Conservation (phyloP, 139 green algal species). For the Haematococcus lacustris region DNA sequence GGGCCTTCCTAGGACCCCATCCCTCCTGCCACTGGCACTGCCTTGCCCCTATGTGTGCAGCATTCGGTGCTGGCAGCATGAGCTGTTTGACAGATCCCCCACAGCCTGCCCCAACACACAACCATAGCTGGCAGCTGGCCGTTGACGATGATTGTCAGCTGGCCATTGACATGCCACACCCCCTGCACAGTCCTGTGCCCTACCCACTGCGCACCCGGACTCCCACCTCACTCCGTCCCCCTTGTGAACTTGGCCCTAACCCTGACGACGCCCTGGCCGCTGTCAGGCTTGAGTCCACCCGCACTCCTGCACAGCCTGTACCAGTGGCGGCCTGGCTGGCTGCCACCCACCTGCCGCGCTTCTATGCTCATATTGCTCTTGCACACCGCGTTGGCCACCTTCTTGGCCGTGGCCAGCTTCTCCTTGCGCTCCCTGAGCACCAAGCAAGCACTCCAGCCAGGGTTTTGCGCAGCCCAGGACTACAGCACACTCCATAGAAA, state of each 20-base stretch:
- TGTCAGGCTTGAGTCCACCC: background rate
- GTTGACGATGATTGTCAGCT: no score
- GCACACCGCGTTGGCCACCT: slow-evolving; percentile 42
- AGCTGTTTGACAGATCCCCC: background rate
- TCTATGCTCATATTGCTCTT: slow-evolving; percentile 70
- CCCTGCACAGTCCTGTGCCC: background rate
- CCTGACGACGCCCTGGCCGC: background rate
- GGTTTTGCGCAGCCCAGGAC: background rate
- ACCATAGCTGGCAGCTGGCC: no score
- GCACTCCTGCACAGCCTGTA: background rate
- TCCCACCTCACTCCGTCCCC: no score
- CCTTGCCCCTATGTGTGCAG: background rate
- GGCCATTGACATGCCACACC: background rate
- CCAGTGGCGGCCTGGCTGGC: slow-evolving; percentile 11
- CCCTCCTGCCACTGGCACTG: background rate
- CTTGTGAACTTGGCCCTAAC: background rate
- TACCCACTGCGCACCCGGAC: no score
- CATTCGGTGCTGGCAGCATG: background rate
- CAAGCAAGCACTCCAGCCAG: background rate
- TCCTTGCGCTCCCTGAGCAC: slow-evolving; percentile 30
- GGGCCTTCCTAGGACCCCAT: background rate
- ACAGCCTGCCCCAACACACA: no score
- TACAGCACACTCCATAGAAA: background rate
- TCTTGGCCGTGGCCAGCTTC: slow-evolving; percentile 61
- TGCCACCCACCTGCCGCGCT: slow-evolving; percentile 4